Base-by-base conservation (phyloP, 2,329 filamentous ascomycete genomes). In the Cercospora sp. region DNA sequence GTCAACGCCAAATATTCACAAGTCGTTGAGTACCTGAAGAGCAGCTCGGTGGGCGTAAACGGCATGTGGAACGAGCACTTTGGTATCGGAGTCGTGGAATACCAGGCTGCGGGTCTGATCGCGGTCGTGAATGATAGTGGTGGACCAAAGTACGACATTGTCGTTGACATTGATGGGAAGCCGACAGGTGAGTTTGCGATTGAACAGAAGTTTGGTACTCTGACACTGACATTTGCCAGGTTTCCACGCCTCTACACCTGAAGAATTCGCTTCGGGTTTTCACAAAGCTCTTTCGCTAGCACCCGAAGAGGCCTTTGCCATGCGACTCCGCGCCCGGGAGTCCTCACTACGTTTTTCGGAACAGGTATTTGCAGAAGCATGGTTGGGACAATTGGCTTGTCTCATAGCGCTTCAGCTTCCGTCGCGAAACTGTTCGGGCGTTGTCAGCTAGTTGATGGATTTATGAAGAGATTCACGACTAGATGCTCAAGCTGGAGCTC, bases 1-100 rank as follows among this genome's bases (percentile, higher is more conserved):
- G 89, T 93, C 65, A 94, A 99, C 78, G 94, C 93, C 0, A 89
- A 91, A 28, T 99, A 94, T 93, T 88, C 91, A 3, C 87, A 93
- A 73, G 92, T 99, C 63, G 84, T 97, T 9, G 86, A 91, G 33
- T 93, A 92, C 87, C 83, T 98, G 69, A 83, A 87, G 63, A 88
- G 84, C 70, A 89, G 91, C 3, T 94, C 89, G 18, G 87, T 99
- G 1, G 95, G 95, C 60, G 93, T 96, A 31, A 99, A 99, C 75
- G 93, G 91, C 76, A 99, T 99, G 95, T 99, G 95, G 94, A 98
- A 97, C 78, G 95, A 99, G 82, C 95, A 99, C 80, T 99, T 99
- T 78, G 95, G 95, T 23, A 99, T 99, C 67, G 95, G 95, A 1
- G 94, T 98, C 16, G 95, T 99, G 48, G 95, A 99, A 83, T 99